These are phyloP conservation scores for Microdochium paspali DNA, from an alignment of 2,329 filamentous ascomycete species.

Conservation along the genomic window DNA sequence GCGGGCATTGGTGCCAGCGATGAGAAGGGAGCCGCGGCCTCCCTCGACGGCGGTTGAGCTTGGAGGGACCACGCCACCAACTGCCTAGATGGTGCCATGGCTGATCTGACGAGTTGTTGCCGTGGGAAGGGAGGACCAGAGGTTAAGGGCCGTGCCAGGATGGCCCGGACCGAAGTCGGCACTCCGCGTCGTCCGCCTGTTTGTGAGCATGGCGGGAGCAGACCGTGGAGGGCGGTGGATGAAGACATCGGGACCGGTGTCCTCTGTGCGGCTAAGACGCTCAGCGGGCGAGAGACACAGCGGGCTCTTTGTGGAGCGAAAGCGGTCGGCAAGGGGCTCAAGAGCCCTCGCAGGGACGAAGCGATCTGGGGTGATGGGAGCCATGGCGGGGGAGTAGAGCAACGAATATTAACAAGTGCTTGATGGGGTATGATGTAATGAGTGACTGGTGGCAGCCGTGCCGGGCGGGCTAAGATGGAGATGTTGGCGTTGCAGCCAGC, in stretches of 20 bases:
- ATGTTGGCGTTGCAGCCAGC: too few species aligned
- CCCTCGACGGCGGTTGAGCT: constrained; percentile 43
- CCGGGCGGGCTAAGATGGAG: too few species aligned
- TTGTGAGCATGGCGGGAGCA: constrained; percentile 12
- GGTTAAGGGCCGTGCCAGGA: constrained; percentile 12
- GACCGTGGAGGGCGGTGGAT: constrained; percentile 20
- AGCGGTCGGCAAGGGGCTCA: constrained; percentile 31
- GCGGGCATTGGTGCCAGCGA: constrained; percentile 64
- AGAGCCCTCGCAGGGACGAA: constrained; percentile 34
- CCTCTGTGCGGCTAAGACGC: constrained; percentile 31
- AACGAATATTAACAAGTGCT: too few species aligned
- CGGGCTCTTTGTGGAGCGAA: constrained; percentile 32
- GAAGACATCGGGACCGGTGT: constrained; percentile 32
- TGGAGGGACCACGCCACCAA: constrained; percentile 59
- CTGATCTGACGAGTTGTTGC: constrained; percentile 43
- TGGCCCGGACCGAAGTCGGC: constrained; percentile 14
- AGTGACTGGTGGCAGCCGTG: too few species aligned
- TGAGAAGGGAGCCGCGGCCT: constrained; percentile 54
- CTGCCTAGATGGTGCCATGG: constrained; percentile 63
- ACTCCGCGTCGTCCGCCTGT: constrained; percentile 13
- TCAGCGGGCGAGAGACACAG: constrained; percentile 33
- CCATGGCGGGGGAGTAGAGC: neutral
- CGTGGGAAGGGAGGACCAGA: neutral
- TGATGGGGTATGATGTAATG: too few species aligned
- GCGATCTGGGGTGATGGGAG: constrained; percentile 27